These are phyloP conservation scores for Solanum virginianum DNA, from an alignment of 257 asterid genomes.

Conservation along the genomic window DNA sequence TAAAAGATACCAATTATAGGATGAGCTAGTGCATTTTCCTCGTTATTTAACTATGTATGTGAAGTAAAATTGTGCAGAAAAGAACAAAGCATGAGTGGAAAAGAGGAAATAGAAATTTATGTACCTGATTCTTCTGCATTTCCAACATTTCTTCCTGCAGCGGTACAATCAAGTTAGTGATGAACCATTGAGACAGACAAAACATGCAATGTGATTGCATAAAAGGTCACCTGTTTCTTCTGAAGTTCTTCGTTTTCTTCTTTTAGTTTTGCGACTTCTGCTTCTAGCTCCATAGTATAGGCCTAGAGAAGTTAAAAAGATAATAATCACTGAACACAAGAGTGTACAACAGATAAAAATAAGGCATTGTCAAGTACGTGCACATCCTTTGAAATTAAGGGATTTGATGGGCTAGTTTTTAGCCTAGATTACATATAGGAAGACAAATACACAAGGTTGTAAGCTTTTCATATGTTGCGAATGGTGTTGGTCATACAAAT, in stretches of 20 bases:
- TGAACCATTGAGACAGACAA: not conserved
- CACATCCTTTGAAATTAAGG: not conserved
- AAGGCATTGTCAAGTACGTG: not conserved
- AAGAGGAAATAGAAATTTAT: not conserved
- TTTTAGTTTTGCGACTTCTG: conserved; percentile 78
- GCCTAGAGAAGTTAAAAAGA: conserved; percentile 33
- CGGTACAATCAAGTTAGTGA: not conserved
- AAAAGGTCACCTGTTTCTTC: conserved; percentile 50
- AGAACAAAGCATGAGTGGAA: not conserved
- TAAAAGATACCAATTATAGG: not conserved
- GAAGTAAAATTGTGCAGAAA: not conserved
- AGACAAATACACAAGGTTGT: not conserved
- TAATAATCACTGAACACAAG: not conserved
- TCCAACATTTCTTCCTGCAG: conserved; percentile 29
- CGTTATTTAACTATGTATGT: not conserved
- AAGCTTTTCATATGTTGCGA: not conserved
- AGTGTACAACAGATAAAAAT: not conserved
- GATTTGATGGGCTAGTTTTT: not conserved
- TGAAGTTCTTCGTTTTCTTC: conserved; percentile 68
- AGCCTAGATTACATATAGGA: not conserved
- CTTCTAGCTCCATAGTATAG: conserved; percentile 77
- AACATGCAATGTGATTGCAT: not conserved
- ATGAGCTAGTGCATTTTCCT: not conserved
- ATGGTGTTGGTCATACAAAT: not conserved
- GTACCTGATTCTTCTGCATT: conserved; percentile 47